Evolutionary conservation across 305 asterid genomes (phyloP), one percentile per base, ranked within the genome.

Genomic region (Fraxinus baroniana): DNA sequence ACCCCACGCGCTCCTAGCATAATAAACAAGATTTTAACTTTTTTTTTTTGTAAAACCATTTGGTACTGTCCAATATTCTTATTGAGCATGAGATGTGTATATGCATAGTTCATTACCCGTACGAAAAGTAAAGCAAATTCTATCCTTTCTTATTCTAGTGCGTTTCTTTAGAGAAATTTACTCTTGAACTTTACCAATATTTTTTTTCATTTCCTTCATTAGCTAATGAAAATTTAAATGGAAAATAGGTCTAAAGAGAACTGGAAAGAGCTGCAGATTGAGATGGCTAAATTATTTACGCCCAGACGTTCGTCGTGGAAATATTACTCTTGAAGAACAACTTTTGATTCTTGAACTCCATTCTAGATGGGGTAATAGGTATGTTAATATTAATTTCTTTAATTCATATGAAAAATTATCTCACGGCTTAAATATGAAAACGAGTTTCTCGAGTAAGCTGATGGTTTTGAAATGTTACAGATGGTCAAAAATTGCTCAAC

Each of bases 291-390:
- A 94, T 57, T 94, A 94, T 84, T 81, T 94, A 5, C 94, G 97
- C 2, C 98, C 98, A 0, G 97, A 94, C 37, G 97, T 94, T 62
- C 95, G 98, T 5, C 95, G 97, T 0, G 98, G 98, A 1, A 93
- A 93, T 62, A 94, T 94, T 55, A 91, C 94, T 28, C 97, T 90
- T 33, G 94, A 94, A 82, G 98, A 94, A 84, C 98, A 94, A 28
- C 94, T 94, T 46, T 3, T 94, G 79, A 94, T 94, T 85, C 98
- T 94, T n/a, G 98, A 94, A 79, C 94, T 94, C 84, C 97, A 94
- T 88, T 91, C 98, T 37, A 94, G 95, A 7, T 94, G 97, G 98
- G 98, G 98, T 2, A 94, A 94, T 64, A 80, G 98, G 98, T 93
- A 87, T 3, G 37, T 22, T 64, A 37, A 7, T 37, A 37, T 37